These are phyloP conservation scores for Spinellus fusiger DNA, from an alignment of 192 early-diverging fungal genomes.

Conservation along the genomic window DNA sequence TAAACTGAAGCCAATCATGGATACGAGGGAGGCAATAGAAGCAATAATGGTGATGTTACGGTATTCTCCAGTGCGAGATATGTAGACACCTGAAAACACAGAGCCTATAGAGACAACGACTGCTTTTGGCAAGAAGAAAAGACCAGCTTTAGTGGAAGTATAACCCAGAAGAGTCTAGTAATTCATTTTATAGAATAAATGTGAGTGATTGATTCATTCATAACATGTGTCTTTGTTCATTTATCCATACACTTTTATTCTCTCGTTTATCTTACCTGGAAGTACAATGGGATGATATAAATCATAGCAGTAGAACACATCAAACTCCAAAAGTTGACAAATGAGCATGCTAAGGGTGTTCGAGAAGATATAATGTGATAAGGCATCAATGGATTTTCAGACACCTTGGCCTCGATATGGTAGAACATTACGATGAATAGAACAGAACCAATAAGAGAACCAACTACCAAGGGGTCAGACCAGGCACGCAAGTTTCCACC, in stretches of 20 bases:
- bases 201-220: not conserved
- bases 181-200: not conserved
- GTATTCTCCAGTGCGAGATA: constrained; percentile 33
- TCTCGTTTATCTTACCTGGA: constrained; percentile 18
- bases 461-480: constrained; percentile 41
- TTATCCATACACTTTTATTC: not conserved
- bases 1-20: constrained; percentile 47
- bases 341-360: constrained; percentile 25
- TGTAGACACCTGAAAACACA: constrained; percentile 23
- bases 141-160: constrained; percentile 18
- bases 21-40: constrained; percentile 45
- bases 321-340: constrained; percentile 43
- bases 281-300: constrained; percentile 33
- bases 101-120: constrained; percentile 19
- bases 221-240: not conserved
- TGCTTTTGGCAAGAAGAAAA: constrained; percentile 29
- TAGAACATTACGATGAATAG: constrained; percentile 32
- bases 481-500: constrained; percentile 50
- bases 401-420: constrained; percentile 50
- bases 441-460: constrained; percentile 34
- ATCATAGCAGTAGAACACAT: constrained; percentile 30
- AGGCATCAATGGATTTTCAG: constrained; percentile 61
- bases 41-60: constrained; percentile 29
- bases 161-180: constrained; percentile 20
- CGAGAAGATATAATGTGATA: constrained; percentile 49